Base-by-base conservation (phyloP, 371 early-diverging fungal genomes). In the Caulochytrium protostelioides region DNA sequence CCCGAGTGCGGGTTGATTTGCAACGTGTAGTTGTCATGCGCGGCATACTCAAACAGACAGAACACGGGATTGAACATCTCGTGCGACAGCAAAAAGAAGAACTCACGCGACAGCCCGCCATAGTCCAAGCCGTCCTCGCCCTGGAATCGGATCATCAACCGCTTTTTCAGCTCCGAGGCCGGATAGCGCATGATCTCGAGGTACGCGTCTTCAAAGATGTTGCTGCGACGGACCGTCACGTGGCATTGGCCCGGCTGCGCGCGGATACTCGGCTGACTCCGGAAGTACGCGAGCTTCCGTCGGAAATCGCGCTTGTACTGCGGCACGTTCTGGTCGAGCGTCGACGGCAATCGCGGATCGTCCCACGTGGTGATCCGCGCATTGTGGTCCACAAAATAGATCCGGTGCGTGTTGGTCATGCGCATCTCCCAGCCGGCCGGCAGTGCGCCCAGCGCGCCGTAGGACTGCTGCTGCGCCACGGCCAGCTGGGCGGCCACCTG, bases 31-130 rank as follows among this genome's bases (percentile, higher is more conserved):
- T 83, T 87, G 59, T 92, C 90, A 55, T 86, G 86, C 8, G 87
- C 90, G 23, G 90, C 85, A 49, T 89, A 87, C 52, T 90, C 84
- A 51, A 98, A 98, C 37, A 98, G 66, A 41, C 85, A 80, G 60
- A 85, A 91, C 59, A 82, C 73, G 8, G 98, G 97, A 50, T 98
- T 91, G 59, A 95, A 90, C 86, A 95, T 92, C 50, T 94, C 90
- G 55, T 89, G 86, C 15, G 89, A 83, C 19, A 97, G 63, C 41
- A 92, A 57, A 54, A 80, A 86, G 69, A 87, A 91, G 62, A 83
- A 97, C 35, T 65, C 64, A 61, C 83, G 64, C 5, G 87, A 86
- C 8, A 97, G 59, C 44, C 98, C 98, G 40, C 98, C 98, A 50
- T 84, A 87, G 60, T 97, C 98, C 26, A 97, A 54, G 34, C 98